Evolutionary conservation across 371 early-diverging fungal genomes (phyloP).

Genomic region (Rhizopus arrhizus): DNA sequence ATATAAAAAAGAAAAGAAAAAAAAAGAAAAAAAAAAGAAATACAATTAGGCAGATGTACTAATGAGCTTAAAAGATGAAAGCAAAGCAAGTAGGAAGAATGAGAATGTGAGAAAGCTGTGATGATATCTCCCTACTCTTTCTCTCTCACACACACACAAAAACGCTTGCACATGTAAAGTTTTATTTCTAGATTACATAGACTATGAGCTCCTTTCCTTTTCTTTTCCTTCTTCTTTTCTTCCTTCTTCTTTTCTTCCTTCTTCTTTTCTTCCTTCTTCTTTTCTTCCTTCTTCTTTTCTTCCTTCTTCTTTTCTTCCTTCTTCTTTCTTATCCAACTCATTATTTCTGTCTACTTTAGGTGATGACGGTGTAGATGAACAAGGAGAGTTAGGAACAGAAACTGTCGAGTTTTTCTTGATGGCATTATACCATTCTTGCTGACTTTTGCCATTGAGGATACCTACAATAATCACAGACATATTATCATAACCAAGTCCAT

Average conservation of each 20-base stretch:
- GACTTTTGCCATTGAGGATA: conserved; percentile 76
- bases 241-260: not conserved
- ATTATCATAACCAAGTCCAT: conserved; percentile 97
- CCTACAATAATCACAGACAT: conserved; percentile 96
- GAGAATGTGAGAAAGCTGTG: too few species aligned
- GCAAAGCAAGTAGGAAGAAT: too few species aligned
- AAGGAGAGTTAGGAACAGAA: conserved; percentile 3
- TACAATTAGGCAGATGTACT: too few species aligned
- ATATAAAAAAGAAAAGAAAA: too few species aligned
- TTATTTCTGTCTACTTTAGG: conserved; percentile 3
- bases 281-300: not conserved
- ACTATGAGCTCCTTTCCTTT: too few species aligned
- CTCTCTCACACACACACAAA: too few species aligned
- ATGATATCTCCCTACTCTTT: too few species aligned
- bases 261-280: not conserved
- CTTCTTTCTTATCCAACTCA: not conserved
- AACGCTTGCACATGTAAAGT: too few species aligned
- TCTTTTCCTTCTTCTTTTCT: not conserved
- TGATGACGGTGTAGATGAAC: not conserved
- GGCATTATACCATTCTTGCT: conserved; percentile 72
- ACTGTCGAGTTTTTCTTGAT: conserved; percentile 13
- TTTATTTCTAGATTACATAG: too few species aligned
- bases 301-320: conserved; percentile 3
- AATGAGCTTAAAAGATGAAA: too few species aligned
- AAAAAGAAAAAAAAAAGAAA: too few species aligned